phyloP scores from a whole-genome alignment of 257 asterid species.

The Solanum gandarillasii region DNA sequence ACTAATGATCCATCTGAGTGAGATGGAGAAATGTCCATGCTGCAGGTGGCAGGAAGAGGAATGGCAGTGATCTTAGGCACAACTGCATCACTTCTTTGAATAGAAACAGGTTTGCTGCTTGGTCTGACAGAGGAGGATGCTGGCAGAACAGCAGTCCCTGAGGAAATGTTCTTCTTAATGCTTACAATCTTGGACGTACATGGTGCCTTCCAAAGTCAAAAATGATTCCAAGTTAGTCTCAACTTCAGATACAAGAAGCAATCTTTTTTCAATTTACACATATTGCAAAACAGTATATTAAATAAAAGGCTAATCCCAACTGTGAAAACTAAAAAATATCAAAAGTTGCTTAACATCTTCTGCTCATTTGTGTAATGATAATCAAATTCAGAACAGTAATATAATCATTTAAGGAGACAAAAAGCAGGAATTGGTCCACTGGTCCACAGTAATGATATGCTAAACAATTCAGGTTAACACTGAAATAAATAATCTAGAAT shows the following conservation, averaged over 20 bases:
- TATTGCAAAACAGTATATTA: neutral
- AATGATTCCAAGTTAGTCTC: neutral
- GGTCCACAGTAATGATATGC: neutral
- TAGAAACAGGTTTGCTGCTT: constrained; percentile 21
- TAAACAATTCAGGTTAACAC: neutral
- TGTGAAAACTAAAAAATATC: neutral
- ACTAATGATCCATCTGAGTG: constrained; percentile 44
- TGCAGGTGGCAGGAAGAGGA: constrained; percentile 8
- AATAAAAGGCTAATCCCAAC: neutral
- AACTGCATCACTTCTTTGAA: constrained; percentile 19
- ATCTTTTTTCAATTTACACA: neutral
- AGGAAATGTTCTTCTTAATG: constrained; percentile 49
- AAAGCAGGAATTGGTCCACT: neutral
- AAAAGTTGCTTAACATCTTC: neutral
- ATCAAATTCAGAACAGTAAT: neutral
- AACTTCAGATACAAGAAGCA: neutral
- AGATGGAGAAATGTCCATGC: constrained; percentile 32
- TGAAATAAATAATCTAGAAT: neutral
- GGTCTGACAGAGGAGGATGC: constrained; percentile 33
- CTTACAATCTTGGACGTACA: constrained; percentile 47
- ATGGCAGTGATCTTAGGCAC: constrained; percentile 12
- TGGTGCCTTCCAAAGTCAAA: constrained; percentile 43
- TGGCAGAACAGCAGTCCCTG: neutral
- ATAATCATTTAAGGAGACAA: neutral
- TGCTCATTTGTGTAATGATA: neutral